A percentile compares a stretch with the other conserved stretches of the same genome.
Evolutionary conservation across 2,329 filamentous ascomycete species (phyloP).

Genomic region (Ascochyta rabiei): DNA sequence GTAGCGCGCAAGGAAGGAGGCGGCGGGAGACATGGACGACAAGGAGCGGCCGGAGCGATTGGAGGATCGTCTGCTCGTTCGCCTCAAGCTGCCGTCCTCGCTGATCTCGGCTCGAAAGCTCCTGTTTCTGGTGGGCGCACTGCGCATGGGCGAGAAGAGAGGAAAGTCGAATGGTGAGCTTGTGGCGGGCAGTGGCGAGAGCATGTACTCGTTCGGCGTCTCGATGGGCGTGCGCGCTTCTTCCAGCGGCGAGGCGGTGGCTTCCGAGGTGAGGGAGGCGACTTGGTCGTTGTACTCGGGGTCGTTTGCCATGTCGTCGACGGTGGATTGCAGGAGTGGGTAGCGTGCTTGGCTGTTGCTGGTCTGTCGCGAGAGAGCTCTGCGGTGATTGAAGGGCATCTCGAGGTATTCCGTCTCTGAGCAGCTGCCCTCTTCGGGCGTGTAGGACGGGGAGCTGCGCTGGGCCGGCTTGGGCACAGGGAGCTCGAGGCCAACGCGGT

Average conservation of each 20-base stretch:
- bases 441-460: conserved; percentile 27
- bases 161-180: conserved; percentile 48
- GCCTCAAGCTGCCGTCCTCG: conserved; percentile 43
- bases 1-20: conserved; percentile 64
- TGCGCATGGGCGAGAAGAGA: conserved; percentile 33
- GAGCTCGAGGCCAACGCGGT: conserved; percentile 45
- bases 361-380: conserved; percentile 26
- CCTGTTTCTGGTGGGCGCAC: conserved; percentile 38
- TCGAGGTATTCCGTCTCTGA: conserved; percentile 44
- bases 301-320: conserved; percentile 38
- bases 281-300: conserved; percentile 44
- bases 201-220: conserved; percentile 39
- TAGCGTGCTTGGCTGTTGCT: conserved; percentile 38
- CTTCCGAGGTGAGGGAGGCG: conserved; percentile 51
- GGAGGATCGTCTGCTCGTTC: conserved; percentile 49
- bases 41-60: conserved; percentile 56
- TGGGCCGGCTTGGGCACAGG: conserved; percentile 44
- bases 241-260: conserved; percentile 49
- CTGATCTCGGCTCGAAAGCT: conserved; percentile 42
- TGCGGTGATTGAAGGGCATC: conserved; percentile 33
- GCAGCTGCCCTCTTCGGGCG: conserved; percentile 36
- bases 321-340: conserved; percentile 45
- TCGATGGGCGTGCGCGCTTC: conserved; percentile 49
- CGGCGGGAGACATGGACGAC: conserved; percentile 63
- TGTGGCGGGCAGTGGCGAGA: conserved; percentile 40